Percentiles rank a stretch among this genome's conserved stretches.
phyloP scores from a whole-genome alignment of 2,329 filamentous ascomycete genomes.

The Fusarium sublunatum region DNA sequence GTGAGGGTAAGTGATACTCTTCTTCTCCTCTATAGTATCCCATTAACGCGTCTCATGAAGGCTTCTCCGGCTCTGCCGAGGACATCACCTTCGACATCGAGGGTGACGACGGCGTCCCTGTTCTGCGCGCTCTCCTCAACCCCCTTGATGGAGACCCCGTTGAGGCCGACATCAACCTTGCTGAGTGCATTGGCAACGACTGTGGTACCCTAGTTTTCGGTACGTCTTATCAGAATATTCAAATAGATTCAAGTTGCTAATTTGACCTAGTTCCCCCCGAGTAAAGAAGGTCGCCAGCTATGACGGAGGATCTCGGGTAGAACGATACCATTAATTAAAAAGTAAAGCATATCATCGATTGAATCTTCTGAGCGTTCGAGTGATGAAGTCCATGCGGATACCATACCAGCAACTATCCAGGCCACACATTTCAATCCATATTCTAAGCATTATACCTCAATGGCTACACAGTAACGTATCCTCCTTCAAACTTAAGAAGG shows the following conservation, averaged over 20 bases:
- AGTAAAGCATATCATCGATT: neutral
- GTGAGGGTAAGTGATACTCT: constrained; percentile 39
- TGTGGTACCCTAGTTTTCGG: constrained; percentile 53
- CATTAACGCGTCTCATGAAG: constrained; percentile 20
- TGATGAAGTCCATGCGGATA: no score
- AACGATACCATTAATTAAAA: neutral
- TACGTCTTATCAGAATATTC: neutral
- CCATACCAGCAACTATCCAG: no score
- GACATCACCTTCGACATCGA: constrained; percentile 62
- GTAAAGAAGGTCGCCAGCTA: neutral
- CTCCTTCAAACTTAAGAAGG: no score
- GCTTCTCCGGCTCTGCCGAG: constrained; percentile 60
- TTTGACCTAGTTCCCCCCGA: neutral
- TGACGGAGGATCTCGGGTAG: no score
- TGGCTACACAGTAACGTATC: no score
- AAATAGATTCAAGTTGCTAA: constrained; percentile 5
- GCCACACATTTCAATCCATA: no score
- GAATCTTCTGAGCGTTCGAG: neutral
- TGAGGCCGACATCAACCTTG: constrained; percentile 64
- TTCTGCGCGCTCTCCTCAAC: constrained; percentile 63
- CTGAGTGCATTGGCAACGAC: constrained; percentile 65
- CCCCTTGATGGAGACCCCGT: constrained; percentile 56
- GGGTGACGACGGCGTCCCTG: constrained; percentile 60
- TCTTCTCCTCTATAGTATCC: accelerated
- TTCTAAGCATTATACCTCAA: no score